phyloP scores from a whole-genome alignment of 129 eudicot genomes.

The Saussurea involucrata region DNA sequence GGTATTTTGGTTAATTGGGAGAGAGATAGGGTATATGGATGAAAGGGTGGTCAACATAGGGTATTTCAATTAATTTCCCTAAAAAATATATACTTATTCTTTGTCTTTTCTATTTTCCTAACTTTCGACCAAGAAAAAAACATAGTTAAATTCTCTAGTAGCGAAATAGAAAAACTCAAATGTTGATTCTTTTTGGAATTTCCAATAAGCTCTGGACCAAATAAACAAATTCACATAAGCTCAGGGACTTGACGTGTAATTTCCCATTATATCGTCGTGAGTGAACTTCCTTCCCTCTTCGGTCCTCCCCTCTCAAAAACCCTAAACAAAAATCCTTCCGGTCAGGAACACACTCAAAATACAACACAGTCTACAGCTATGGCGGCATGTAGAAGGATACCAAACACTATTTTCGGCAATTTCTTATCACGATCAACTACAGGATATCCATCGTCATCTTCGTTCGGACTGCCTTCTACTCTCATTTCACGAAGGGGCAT shows the following conservation, averaged over 20 bases:
- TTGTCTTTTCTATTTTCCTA: neutral
- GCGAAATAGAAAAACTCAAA: neutral
- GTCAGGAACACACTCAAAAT: neutral
- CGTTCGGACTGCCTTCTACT: conserved; percentile 23
- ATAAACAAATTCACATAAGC: neutral
- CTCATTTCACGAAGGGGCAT: conserved; percentile 68
- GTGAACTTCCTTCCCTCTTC: neutral
- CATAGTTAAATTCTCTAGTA: neutral
- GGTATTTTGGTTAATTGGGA: no score
- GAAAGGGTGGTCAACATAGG: no score
- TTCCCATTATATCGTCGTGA: neutral
- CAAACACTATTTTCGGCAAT: conserved; percentile 2
- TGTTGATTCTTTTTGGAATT: neutral
- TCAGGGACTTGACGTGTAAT: neutral
- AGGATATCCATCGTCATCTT: conserved; percentile 17
- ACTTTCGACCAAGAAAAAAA: neutral
- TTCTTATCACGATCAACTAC: conserved; percentile 28
- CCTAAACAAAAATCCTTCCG: conserved; percentile 12
- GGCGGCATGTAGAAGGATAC: conserved; percentile 55
- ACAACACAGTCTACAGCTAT: conserved; percentile 12
- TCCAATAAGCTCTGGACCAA: neutral
- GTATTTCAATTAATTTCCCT: no score
- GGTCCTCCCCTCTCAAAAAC: neutral
- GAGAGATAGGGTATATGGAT: no score
- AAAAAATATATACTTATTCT: no score